phyloP scores from a whole-genome alignment of 352 stramenopile species.

The Phytopythium chamaehyphon region DNA sequence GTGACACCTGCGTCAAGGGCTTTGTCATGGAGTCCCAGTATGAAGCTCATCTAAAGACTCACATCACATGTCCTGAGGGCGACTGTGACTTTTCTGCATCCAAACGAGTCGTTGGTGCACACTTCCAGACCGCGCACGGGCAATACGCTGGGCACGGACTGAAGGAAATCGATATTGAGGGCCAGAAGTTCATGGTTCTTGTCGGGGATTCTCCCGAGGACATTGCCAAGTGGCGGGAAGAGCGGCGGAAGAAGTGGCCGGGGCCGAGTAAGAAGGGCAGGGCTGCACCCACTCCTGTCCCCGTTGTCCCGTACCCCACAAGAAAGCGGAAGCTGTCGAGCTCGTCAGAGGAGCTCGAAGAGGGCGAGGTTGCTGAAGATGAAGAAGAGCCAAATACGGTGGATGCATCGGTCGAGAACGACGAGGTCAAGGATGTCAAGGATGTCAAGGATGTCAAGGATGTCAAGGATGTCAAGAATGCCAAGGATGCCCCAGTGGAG shows the following conservation, averaged over 20 bases:
- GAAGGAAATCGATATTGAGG: conserved; percentile 82
- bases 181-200: conserved; percentile 85
- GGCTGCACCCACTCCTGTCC: not conserved
- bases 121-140: conserved; percentile 67
- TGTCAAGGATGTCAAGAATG: too few species aligned
- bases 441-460: conserved; percentile 4
- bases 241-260: conserved; percentile 70
- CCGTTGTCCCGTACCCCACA: not conserved
- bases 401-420: conserved; percentile 1
- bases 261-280: conserved; percentile 10
- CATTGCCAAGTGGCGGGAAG: conserved; percentile 73
- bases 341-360: conserved; percentile 43
- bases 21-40: conserved; percentile 70
- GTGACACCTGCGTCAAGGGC: conserved; percentile 66
- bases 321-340: conserved; percentile 53
- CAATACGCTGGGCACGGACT: conserved; percentile 64
- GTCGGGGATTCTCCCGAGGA: conserved; percentile 78
- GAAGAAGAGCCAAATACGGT: conserved; percentile 21
- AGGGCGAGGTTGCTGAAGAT: conserved; percentile 53
- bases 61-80: conserved; percentile 50
- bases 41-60: conserved; percentile 63
- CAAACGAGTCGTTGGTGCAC: conserved; percentile 69
- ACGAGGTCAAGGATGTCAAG: conserved; percentile 5
- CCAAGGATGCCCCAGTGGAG: too few species aligned
- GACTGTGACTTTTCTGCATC: conserved; percentile 68